Conservation (phyloP, 2,329 filamentous ascomycete genomes). For the Fusarium pseudocircinatum region DNA sequence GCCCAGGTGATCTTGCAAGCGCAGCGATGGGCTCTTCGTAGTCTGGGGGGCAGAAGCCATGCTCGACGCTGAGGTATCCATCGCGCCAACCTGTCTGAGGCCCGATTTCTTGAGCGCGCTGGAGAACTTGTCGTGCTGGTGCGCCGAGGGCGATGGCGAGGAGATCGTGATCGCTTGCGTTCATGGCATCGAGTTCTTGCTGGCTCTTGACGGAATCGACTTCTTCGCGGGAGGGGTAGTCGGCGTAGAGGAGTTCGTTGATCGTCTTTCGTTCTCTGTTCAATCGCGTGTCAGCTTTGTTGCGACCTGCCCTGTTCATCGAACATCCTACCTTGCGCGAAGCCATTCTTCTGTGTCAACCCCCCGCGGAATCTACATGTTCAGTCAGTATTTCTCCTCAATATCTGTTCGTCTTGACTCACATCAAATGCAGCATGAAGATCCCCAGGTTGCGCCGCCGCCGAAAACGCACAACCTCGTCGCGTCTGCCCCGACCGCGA, state of each 20-base stretch:
- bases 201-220: conserved; percentile 49
- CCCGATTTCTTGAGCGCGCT: conserved; percentile 63
- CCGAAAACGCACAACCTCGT: conserved; percentile 34
- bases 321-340: conserved; percentile 45
- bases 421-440: conserved; percentile 38
- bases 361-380: conserved; percentile 54
- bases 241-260: conserved; percentile 58
- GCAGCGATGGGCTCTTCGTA: conserved; percentile 60
- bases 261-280: conserved; percentile 56
- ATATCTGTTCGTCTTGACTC: fast-evolving
- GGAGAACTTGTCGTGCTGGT: conserved; percentile 63
- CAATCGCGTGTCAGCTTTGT: background rate
- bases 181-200: conserved; percentile 59
- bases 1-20: conserved; percentile 56
- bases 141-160: conserved; percentile 63
- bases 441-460: conserved; percentile 26
- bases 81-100: conserved; percentile 62
- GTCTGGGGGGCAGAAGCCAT: conserved; percentile 62
- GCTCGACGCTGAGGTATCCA: conserved; percentile 49
- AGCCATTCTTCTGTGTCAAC: conserved; percentile 59
- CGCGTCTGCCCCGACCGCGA: conserved; percentile 3
- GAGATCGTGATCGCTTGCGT: conserved; percentile 58
- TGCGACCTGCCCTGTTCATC: background rate
- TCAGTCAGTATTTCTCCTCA: fast-evolving
- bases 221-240: conserved; percentile 53